Conservation (phyloP, 257 asterid species). For the Fraxinus quadrangulata region DNA sequence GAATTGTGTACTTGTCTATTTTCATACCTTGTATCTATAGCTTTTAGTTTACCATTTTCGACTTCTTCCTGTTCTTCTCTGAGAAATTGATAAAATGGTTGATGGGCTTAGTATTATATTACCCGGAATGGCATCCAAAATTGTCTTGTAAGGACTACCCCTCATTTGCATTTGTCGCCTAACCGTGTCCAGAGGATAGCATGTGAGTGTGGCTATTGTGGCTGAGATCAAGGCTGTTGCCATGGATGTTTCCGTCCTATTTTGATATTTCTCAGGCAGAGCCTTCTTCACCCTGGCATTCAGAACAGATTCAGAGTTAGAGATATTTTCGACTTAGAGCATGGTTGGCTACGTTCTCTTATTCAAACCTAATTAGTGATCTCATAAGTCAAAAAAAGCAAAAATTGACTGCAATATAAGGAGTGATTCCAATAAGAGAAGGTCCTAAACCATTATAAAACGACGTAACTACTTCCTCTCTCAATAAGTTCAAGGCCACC, state of each 20-base stretch:
- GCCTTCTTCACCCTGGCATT: constrained; percentile 80
- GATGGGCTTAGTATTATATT: constrained; percentile 52
- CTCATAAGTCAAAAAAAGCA: constrained; percentile 99
- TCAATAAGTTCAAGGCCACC: constrained; percentile 86
- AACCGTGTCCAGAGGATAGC: constrained; percentile 94
- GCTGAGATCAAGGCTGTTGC: too few relatives aligned
- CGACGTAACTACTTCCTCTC: constrained; percentile 86
- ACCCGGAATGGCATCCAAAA: constrained; percentile 90
- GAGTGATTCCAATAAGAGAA: constrained; percentile 93
- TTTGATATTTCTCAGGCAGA: constrained; percentile 74
- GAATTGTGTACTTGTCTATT: too few relatives aligned
- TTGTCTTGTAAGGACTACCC: constrained; percentile 72
- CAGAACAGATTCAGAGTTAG: constrained; percentile 28
- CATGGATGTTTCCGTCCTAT: too few relatives aligned
- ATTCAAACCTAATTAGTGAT: constrained; percentile 27
- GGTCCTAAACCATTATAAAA: constrained; percentile 94
- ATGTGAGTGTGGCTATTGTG: constrained; percentile 14
- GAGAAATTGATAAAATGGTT: constrained; percentile 9
- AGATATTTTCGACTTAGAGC: background rate
- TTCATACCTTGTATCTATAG: too few relatives aligned
- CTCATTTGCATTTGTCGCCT: constrained; percentile 98
- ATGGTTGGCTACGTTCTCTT: background rate
- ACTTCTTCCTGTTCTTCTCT: too few relatives aligned
- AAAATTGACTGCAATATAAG: constrained; percentile 91
- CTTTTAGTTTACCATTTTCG: too few relatives aligned